These are phyloP conservation scores for Pisolithus marmoratus DNA, from an alignment of 768 basidiomycete genomes.

Conservation along the genomic window DNA sequence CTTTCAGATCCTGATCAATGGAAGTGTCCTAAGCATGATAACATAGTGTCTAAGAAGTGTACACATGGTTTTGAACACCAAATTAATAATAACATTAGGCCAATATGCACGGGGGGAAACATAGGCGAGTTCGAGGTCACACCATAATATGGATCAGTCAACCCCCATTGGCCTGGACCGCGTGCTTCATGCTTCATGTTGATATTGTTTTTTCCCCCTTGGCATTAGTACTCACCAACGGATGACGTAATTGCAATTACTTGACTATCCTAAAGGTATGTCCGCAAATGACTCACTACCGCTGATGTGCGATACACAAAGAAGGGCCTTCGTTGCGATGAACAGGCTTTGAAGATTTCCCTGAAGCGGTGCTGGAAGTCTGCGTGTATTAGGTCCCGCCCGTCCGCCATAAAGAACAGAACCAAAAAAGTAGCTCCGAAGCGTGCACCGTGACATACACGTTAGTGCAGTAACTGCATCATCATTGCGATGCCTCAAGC, in stretches of 20 bases:
- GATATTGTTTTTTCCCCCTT: no score
- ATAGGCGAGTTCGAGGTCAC: no score
- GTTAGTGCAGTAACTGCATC: constrained; percentile 61
- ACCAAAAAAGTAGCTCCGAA: no score
- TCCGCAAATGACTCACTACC: constrained; percentile 61
- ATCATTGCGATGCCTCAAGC: constrained; percentile 68
- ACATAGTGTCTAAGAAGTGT: no score
- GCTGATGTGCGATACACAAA: constrained; percentile 71
- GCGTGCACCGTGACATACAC: constrained; percentile 44
- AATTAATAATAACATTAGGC: no score
- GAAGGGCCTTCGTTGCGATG: constrained; percentile 46
- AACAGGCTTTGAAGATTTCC: constrained; percentile 59
- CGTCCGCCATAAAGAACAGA: no score
- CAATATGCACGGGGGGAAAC: no score
- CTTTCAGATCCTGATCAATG: no score
- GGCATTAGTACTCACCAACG: constrained; percentile 42
- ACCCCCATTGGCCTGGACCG: no score
- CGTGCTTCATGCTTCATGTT: no score
- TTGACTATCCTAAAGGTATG: constrained; percentile 55
- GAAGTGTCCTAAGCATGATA: no score
- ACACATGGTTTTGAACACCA: no score
- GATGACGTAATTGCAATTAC: constrained; percentile 67
- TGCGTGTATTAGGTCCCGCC: constrained; percentile 18
- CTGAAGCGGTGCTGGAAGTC: constrained; percentile 80
- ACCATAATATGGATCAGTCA: constrained; percentile 31